A percentile compares a stretch with the other conserved stretches of the same genome.
Conservation (phyloP, 108 stramenopile species). For the Asterionellopsis glacialis region DNA sequence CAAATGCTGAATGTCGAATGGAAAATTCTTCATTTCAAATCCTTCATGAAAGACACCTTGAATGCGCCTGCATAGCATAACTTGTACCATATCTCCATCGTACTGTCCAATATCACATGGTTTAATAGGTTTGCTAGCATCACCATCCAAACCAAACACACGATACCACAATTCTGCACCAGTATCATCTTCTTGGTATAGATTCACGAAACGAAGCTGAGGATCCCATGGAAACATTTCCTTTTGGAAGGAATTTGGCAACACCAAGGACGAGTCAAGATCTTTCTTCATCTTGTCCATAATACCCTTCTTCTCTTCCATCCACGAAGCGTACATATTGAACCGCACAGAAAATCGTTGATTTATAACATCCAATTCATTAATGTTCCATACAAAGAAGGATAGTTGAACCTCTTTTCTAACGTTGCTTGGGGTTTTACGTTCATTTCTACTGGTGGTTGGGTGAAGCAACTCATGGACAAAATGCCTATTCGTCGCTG, state of each 20-base stretch:
- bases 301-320: too few relatives aligned
- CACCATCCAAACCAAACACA: not conserved
- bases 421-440: too few relatives aligned
- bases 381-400: too few relatives aligned
- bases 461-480: too few relatives aligned
- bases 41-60: not conserved
- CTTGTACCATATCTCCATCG: not conserved
- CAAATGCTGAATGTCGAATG: too few relatives aligned
- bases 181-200: not conserved
- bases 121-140: not conserved
- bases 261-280: not conserved
- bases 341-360: too few relatives aligned
- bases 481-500: too few relatives aligned
- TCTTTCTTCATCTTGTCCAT: not conserved
- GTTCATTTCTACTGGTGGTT: too few relatives aligned
- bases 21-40: too few relatives aligned
- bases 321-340: too few relatives aligned
- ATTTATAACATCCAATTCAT: too few relatives aligned
- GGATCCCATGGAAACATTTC: constrained; percentile 2
- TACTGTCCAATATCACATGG: not conserved
- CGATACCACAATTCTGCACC: not conserved
- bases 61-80: not conserved
- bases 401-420: too few relatives aligned
- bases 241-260: not conserved
- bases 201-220: not conserved